Conservation (phyloP, 1,284 basidiomycete genomes). For the Leccinum solheimii region DNA sequence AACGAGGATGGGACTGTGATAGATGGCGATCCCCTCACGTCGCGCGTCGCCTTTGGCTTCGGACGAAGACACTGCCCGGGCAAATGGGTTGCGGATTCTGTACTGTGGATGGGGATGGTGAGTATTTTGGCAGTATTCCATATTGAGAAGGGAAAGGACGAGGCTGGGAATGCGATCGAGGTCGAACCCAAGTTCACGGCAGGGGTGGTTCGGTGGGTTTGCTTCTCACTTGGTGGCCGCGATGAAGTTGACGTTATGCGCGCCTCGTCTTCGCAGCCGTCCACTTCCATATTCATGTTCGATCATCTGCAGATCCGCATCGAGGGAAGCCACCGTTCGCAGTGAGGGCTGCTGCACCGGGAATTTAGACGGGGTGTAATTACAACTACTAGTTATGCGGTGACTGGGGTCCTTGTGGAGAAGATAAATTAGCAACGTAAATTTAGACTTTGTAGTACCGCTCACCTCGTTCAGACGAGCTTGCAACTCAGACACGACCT, state of each 20-base stretch:
- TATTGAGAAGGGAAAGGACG: slow-evolving; percentile 29
- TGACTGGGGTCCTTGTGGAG: slow-evolving; percentile 23
- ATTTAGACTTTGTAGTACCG: slow-evolving; percentile 11
- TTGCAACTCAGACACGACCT: slow-evolving; percentile 3
- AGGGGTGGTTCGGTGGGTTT: slow-evolving; percentile 33
- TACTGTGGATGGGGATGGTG: slow-evolving; percentile 37
- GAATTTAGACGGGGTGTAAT: too few species aligned
- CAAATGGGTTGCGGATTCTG: slow-evolving; percentile 35
- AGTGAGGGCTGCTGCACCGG: too few species aligned
- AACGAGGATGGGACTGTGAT: slow-evolving; percentile 25
- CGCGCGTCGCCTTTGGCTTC: slow-evolving; percentile 34
- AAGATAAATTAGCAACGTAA: slow-evolving; percentile 22
- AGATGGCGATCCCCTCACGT: slow-evolving; percentile 29
- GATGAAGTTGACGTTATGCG: slow-evolving; percentile 18
- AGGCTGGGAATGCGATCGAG: slow-evolving; percentile 24
- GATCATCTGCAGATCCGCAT: slow-evolving; percentile 32
- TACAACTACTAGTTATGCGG: slow-evolving; percentile 9
- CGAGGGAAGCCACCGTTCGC: slow-evolving; percentile 22
- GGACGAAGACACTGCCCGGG: slow-evolving; percentile 37
- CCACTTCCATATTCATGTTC: slow-evolving; percentile 34
- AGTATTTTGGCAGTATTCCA: slow-evolving; percentile 34
- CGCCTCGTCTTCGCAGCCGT: slow-evolving; percentile 24
- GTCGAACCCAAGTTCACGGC: slow-evolving; percentile 35
- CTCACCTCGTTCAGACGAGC: background rate
- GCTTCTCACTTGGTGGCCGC: slow-evolving; percentile 9